Evolutionary conservation across 2,329 filamentous ascomycete genomes (phyloP).

Genomic region (Monilinia aucupariae): DNA sequence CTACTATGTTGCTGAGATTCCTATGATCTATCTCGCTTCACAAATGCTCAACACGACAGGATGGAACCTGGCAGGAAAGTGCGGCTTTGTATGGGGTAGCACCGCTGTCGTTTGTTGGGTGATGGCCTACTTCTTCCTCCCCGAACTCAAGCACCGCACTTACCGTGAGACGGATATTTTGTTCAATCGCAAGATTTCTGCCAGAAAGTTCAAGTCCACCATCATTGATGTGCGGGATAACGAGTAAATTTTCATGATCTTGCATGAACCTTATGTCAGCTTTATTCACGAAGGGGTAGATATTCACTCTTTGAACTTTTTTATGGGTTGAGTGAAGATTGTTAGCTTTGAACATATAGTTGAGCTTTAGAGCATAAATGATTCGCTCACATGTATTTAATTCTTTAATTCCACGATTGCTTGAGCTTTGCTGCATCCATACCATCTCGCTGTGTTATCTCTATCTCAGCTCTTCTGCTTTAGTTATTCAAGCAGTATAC

Average conservation of each 20-base stretch:
- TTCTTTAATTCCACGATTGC: background rate
- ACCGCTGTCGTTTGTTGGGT: slow-evolving; percentile 52
- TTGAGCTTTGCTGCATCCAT: too few species aligned
- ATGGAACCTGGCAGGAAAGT: slow-evolving; percentile 47
- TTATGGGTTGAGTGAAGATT: background rate
- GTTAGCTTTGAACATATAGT: background rate
- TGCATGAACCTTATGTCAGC: background rate
- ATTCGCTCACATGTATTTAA: background rate
- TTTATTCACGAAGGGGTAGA: background rate
- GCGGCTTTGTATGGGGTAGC: slow-evolving; percentile 55
- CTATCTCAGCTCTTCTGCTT: too few species aligned
- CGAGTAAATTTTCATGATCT: slow-evolving; percentile 43
- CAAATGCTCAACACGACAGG: slow-evolving; percentile 53
- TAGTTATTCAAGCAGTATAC: too few species aligned
- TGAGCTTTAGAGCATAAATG: background rate
- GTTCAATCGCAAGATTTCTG: slow-evolving; percentile 39
- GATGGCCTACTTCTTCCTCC: slow-evolving; percentile 45
- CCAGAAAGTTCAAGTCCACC: slow-evolving; percentile 45
- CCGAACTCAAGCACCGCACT: slow-evolving; percentile 54
- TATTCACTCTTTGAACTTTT: background rate
- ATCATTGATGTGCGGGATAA: slow-evolving; percentile 54
- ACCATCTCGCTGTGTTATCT: too few species aligned
- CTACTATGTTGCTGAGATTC: slow-evolving; percentile 62
- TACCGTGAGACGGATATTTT: slow-evolving; percentile 47
- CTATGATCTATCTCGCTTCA: slow-evolving; percentile 57